phyloP scores from a whole-genome alignment of 2,329 filamentous ascomycete genomes.

The Pochonia chlamydosporia region DNA sequence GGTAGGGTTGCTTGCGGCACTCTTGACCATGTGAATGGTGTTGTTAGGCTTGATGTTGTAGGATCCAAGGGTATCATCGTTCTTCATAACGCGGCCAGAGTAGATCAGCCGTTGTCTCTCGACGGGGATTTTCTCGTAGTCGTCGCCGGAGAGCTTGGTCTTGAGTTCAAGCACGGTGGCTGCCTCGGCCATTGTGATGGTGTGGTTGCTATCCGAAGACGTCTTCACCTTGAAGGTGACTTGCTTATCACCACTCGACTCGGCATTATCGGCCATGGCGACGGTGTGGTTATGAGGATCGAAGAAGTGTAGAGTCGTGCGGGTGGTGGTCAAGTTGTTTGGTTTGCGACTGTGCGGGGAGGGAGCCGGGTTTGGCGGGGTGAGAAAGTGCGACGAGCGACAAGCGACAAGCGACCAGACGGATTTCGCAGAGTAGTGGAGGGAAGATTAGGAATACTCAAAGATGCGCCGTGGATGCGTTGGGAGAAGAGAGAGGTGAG shows the following conservation, averaged over 20 bases:
- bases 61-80: slow-evolving; percentile 73
- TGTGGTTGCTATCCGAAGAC: slow-evolving; percentile 83
- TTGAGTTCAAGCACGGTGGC: slow-evolving; percentile 84
- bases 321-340: neutral
- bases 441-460: too few species aligned
- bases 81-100: slow-evolving; percentile 94
- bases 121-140: slow-evolving; percentile 80
- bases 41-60: slow-evolving; percentile 97
- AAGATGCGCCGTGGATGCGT: too few species aligned
- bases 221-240: slow-evolving; percentile 97
- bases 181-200: slow-evolving; percentile 70
- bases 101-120: slow-evolving; percentile 95
- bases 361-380: neutral
- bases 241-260: slow-evolving; percentile 60
- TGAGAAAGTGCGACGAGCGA: neutral
- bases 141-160: slow-evolving; percentile 72
- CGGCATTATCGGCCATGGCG: slow-evolving; percentile 60
- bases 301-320: too few species aligned
- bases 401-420: too few species aligned
- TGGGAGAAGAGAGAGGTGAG: too few species aligned
- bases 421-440: too few species aligned
- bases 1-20: slow-evolving; percentile 76
- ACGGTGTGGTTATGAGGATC: neutral
- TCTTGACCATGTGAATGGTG: slow-evolving; percentile 95
- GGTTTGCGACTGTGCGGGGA: neutral